These are phyloP conservation scores for Teratosphaeria gauchensis DNA, from an alignment of 2,329 filamentous ascomycete genomes.

Conservation along the genomic window DNA sequence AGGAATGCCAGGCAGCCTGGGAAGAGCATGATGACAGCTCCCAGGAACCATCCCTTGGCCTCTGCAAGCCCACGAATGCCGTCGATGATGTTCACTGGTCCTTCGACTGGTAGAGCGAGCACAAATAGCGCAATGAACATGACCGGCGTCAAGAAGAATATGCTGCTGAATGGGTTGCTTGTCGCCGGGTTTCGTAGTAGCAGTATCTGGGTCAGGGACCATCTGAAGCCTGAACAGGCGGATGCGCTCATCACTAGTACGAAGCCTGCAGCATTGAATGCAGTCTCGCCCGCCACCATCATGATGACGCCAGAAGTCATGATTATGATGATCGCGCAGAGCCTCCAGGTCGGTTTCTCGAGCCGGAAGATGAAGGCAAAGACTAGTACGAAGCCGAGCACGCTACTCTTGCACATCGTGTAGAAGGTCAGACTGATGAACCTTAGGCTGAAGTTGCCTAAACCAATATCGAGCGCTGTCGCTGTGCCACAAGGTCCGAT, in stretches of 20 bases:
- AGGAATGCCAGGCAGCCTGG: constrained; percentile 85
- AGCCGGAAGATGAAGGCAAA: constrained; percentile 93
- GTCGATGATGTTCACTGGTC: constrained; percentile 55
- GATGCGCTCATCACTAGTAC: constrained; percentile 84
- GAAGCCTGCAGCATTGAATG: constrained; percentile 81
- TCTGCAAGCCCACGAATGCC: constrained; percentile 56
- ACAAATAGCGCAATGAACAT: constrained; percentile 80
- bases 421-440: constrained; percentile 97
- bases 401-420: constrained; percentile 99
- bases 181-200: constrained; percentile 89
- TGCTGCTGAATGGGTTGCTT: constrained; percentile 90
- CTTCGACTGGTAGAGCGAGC: constrained; percentile 81
- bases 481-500: constrained; percentile 87
- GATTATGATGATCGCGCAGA: constrained; percentile 76
- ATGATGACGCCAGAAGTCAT: constrained; percentile 93
- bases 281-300: constrained; percentile 94
- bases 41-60: constrained; percentile 57
- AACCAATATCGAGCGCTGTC: constrained; percentile 87
- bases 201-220: constrained; percentile 96
- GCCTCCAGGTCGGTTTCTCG: constrained; percentile 74
- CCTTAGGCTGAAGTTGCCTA: constrained; percentile 91
- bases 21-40: constrained; percentile 70
- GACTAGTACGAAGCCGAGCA: constrained; percentile 84
- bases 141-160: constrained; percentile 93
- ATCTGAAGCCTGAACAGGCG: constrained; percentile 93